A percentile compares a stretch with the other conserved stretches of the same genome.
These are phyloP conservation scores for Annona cherimola DNA, from an alignment of 164 flowering plant genomes.

Conservation along the genomic window DNA sequence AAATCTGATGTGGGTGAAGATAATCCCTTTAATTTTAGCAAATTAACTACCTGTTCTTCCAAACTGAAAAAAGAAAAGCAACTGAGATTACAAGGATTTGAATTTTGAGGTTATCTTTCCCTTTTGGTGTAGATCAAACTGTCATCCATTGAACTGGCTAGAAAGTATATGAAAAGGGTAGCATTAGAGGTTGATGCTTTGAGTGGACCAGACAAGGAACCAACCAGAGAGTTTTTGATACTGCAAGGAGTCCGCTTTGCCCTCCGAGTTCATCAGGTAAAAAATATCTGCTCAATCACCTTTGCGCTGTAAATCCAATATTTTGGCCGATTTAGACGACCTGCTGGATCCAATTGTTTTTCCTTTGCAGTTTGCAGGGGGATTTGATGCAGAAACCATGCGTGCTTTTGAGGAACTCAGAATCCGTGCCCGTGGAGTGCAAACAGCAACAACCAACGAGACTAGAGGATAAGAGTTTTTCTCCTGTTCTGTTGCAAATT, in stretches of 20 bases:
- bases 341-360: background rate
- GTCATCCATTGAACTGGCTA: constrained; percentile 85
- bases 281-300: background rate
- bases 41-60: background rate
- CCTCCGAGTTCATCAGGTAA: constrained; percentile 97
- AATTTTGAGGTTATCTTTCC: background rate
- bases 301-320: background rate
- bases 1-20: background rate
- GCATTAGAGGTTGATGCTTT: constrained; percentile 78
- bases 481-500: background rate
- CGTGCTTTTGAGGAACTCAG: constrained; percentile 85
- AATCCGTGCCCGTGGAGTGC: constrained; percentile 37
- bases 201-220: constrained; percentile 77
- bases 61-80: background rate
- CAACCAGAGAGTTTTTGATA: constrained; percentile 78
- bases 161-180: constrained; percentile 93
- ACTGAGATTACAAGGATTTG: background rate
- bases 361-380: constrained; percentile 74
- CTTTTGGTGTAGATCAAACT: constrained; percentile 74
- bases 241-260: constrained; percentile 98
- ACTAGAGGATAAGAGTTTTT: constrained; percentile 22
- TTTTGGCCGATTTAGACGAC: background rate
- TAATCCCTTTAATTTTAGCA: too few species aligned
- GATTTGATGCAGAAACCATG: constrained; percentile 93
- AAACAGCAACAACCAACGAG: constrained; percentile 31